These are phyloP conservation scores for Craspedostauros australis DNA, from an alignment of 108 stramenopile species.

Conservation along the genomic window DNA sequence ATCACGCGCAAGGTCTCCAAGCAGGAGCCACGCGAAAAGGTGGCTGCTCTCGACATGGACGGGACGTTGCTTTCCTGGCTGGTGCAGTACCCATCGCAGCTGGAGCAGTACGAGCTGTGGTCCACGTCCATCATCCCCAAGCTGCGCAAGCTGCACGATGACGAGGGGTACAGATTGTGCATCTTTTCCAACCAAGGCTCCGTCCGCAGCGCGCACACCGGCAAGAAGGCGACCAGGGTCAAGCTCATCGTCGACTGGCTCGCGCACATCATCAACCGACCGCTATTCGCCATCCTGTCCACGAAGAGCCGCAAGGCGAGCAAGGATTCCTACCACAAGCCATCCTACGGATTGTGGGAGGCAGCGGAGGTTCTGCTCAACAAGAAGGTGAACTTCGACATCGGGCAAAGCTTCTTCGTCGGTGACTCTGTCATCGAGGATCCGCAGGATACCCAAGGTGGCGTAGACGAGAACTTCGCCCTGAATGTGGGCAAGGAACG, in stretches of 20 bases:
- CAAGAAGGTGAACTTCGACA: constrained; percentile 30
- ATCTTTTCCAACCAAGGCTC: constrained; percentile 80
- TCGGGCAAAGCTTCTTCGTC: constrained; percentile 53
- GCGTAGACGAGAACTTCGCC: constrained; percentile 69
- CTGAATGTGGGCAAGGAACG: constrained; percentile 33
- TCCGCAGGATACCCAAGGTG: constrained; percentile 50
- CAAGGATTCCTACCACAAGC: constrained; percentile 64
- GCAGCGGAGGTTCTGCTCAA: constrained; percentile 36
- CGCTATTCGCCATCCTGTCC: constrained; percentile 50
- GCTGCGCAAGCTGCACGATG: constrained; percentile 48
- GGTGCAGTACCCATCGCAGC: constrained; percentile 40
- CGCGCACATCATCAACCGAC: constrained; percentile 46
- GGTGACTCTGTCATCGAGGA: constrained; percentile 68
- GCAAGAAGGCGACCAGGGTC: constrained; percentile 64
- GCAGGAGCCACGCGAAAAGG: constrained; percentile 27
- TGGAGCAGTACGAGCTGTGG: constrained; percentile 73
- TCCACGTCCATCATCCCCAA: constrained; percentile 37
- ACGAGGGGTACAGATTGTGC: constrained; percentile 46
- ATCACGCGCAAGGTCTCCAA: constrained; percentile 4
- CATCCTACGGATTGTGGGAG: constrained; percentile 54
- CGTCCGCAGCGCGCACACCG: constrained; percentile 49
- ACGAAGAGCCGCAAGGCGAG: constrained; percentile 33
- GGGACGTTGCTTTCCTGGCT: constrained; percentile 63
- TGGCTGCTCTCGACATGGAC: constrained; percentile 81
- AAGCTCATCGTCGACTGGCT: constrained; percentile 69